phyloP scores from a whole-genome alignment of 1,284 basidiomycete species.

The Ustilago lituana region DNA sequence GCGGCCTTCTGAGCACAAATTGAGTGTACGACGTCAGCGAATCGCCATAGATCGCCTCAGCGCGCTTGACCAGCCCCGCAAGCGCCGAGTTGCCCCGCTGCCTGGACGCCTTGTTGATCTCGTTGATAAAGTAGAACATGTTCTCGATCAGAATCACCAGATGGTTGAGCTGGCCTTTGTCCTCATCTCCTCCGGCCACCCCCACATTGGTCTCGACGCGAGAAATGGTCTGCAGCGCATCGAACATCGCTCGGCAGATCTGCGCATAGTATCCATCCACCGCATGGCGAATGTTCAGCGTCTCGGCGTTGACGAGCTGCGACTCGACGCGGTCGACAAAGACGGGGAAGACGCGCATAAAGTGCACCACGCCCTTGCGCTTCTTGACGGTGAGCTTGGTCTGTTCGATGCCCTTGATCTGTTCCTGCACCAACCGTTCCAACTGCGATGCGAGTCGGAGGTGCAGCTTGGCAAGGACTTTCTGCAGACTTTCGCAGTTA shows the following conservation, averaged over 20 bases:
- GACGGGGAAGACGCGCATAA: slow-evolving; percentile 89
- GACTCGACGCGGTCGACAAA: slow-evolving; percentile 85
- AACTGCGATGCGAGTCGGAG: slow-evolving; percentile 64
- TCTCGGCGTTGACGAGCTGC: slow-evolving; percentile 77
- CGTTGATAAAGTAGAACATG: slow-evolving; percentile 90
- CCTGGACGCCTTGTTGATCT: slow-evolving; percentile 74
- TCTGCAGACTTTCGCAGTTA: slow-evolving; percentile 78
- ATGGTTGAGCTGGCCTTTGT: slow-evolving; percentile 95
- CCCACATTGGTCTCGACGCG: slow-evolving; percentile 79
- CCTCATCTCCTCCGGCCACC: slow-evolving; percentile 70
- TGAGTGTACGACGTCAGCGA: slow-evolving; percentile 86
- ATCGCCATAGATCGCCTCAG: slow-evolving; percentile 85
- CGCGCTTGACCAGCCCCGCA: slow-evolving; percentile 76
- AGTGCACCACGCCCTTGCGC: slow-evolving; percentile 88
- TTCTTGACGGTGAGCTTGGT: slow-evolving; percentile 92
- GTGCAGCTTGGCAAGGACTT: slow-evolving; percentile 82
- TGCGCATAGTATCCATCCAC: slow-evolving; percentile 87
- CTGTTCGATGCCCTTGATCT: slow-evolving; percentile 80
- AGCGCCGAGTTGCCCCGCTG: slow-evolving; percentile 68
- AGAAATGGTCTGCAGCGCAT: slow-evolving; percentile 89
- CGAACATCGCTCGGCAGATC: slow-evolving; percentile 88
- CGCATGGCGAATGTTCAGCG: slow-evolving; percentile 79
- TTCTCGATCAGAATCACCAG: slow-evolving; percentile 97
- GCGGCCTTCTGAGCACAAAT: slow-evolving; percentile 84
- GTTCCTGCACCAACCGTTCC: slow-evolving; percentile 71